Evolutionary conservation across 2,329 filamentous ascomycete species (phyloP).

Genomic region (Neonectria coccinea): DNA sequence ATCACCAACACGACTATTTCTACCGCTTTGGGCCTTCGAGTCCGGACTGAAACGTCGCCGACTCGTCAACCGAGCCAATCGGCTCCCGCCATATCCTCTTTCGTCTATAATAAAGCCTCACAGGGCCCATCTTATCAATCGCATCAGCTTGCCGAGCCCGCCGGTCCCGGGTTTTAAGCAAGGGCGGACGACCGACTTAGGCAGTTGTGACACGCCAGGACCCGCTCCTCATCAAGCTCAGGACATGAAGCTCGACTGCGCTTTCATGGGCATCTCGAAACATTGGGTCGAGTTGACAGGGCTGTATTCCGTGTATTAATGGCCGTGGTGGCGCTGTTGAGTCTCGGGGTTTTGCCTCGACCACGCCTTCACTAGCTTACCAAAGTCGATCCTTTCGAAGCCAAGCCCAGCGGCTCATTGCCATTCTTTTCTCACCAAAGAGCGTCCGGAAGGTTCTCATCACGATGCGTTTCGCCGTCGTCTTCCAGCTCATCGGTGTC

Average conservation of each 20-base stretch:
- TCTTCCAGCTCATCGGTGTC: slow-evolving; percentile 38
- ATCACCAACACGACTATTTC: neutral
- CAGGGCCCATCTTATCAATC: slow-evolving; percentile 41
- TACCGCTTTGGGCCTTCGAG: too few relatives aligned
- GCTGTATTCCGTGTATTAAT: slow-evolving; percentile 18
- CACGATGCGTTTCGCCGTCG: slow-evolving; percentile 34
- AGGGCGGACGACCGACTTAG: neutral
- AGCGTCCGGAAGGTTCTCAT: slow-evolving; percentile 29
- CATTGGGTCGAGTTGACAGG: neutral
- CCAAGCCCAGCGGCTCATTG: neutral
- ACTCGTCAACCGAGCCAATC: neutral
- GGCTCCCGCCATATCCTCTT: slow-evolving; percentile 7
- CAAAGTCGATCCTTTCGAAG: neutral
- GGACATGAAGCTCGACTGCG: slow-evolving; percentile 32
- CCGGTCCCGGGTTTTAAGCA: neutral
- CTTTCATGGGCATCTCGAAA: slow-evolving; percentile 13
- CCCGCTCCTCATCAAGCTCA: slow-evolving; percentile 36
- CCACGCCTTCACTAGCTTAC: neutral
- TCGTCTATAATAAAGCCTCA: slow-evolving; percentile 20
- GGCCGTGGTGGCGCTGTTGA: neutral
- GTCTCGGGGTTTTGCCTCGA: neutral
- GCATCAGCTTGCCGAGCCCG: slow-evolving; percentile 11
- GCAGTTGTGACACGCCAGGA: slow-evolving; percentile 5
- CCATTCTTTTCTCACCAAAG: slow-evolving; percentile 1
- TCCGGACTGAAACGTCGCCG: neutral